Conservation (phyloP, 2,329 filamentous ascomycete species). For the Pseudogymnoascus sp. region DNA sequence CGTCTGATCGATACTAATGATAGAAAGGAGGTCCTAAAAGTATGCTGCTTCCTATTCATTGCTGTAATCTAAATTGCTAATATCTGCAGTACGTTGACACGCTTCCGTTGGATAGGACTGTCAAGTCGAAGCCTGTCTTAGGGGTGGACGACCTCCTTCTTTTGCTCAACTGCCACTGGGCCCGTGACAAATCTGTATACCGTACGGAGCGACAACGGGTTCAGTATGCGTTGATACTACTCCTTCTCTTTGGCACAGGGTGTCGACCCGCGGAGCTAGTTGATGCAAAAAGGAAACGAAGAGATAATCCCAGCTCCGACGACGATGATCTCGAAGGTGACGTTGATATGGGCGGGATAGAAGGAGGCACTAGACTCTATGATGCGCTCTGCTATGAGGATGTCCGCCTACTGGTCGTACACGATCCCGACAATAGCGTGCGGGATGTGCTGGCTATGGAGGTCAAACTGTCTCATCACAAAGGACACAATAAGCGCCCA, state of each 20-base stretch:
- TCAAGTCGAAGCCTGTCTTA: conserved; percentile 19
- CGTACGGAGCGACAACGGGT: conserved; percentile 19
- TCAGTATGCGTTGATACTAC: conserved; percentile 15
- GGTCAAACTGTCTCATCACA: conserved; percentile 17
- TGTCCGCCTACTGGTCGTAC: conserved; percentile 14
- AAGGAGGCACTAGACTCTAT: not conserved
- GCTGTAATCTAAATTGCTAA: conserved; percentile 11
- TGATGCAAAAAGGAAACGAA: conserved; percentile 16
- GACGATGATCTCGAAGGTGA: conserved; percentile 2
- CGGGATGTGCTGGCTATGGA: conserved; percentile 5
- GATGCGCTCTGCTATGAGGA: conserved; percentile 14
- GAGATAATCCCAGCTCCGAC: conserved; percentile 11
- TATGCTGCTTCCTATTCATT: too few species aligned
- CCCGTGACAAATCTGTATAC: conserved; percentile 21
- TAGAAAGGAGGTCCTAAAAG: too few species aligned
- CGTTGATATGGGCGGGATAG: not conserved
- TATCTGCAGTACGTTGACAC: conserved; percentile 17
- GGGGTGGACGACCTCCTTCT: conserved; percentile 21
- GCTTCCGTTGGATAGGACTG: conserved; percentile 15
- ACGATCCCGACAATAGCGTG: conserved; percentile 12
- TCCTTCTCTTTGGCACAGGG: conserved; percentile 18
- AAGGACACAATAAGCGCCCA: conserved; percentile 16
- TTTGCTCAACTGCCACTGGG: conserved; percentile 18
- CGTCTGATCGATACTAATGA: conserved; percentile 11
- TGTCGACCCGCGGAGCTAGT: conserved; percentile 22